Conservation (phyloP, 257 asterid genomes). For the Buddleja alternifolia region DNA sequence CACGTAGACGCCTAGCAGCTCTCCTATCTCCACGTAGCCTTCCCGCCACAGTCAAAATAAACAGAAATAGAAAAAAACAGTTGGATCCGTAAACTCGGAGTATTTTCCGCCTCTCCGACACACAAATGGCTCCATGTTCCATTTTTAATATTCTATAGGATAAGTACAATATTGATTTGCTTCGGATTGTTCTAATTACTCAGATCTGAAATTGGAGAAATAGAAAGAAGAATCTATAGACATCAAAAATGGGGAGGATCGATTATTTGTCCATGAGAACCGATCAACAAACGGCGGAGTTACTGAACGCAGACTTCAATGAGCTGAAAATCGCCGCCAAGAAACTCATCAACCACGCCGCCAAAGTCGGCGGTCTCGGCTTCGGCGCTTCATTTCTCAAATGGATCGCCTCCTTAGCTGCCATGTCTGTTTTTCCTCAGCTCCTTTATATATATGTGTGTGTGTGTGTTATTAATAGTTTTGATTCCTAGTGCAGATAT, state of each 20-base stretch:
- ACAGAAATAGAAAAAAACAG: constrained; percentile 12
- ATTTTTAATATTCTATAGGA: neutral
- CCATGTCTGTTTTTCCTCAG: constrained; percentile 56
- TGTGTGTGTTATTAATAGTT: neutral
- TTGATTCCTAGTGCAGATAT: constrained; percentile 52
- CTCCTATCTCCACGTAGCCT: constrained; percentile 29
- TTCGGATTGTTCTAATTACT: neutral
- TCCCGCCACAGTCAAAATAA: neutral
- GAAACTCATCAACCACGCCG: constrained; percentile 62
- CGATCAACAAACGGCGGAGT: constrained; percentile 49
- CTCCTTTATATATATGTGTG: no score
- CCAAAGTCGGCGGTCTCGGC: constrained; percentile 55
- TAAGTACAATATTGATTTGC: no score
- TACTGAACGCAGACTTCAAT: constrained; percentile 62
- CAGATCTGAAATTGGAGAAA: neutral
- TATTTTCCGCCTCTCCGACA: neutral
- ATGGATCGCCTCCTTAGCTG: constrained; percentile 90
- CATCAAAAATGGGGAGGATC: constrained; percentile 67
- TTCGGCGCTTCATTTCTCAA: constrained; percentile 75
- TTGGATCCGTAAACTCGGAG: constrained; percentile 46
- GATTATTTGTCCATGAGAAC: constrained; percentile 68
- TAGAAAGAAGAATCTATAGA: neutral
- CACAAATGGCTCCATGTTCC: constrained; percentile 18
- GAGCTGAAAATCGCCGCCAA: constrained; percentile 74
- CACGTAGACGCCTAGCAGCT: neutral